Conservation (phyloP, 2,329 filamentous ascomycete genomes). For the Colletotrichum sp. region DNA sequence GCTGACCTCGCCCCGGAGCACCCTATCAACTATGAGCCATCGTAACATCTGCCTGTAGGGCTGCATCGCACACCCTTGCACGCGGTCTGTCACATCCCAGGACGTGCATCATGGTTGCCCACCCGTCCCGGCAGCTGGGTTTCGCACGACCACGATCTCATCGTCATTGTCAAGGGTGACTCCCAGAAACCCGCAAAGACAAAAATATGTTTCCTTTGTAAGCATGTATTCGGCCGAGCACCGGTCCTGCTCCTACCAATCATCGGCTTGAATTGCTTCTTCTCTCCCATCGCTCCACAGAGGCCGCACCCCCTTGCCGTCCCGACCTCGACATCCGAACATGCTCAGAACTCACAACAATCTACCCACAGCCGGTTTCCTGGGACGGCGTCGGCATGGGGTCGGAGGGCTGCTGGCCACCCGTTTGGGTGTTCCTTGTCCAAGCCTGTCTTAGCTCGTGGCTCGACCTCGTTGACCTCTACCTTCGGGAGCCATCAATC, state of each 20-base stretch:
- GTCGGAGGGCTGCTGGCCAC: neutral
- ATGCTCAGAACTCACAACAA: neutral
- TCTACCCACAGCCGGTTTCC: neutral
- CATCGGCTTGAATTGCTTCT: neutral
- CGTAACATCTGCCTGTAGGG: neutral
- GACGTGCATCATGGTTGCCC: neutral
- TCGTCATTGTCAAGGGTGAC: constrained; percentile 3
- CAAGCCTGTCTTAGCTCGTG: neutral
- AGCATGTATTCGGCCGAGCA: neutral
- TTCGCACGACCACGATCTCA: neutral
- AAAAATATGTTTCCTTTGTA: constrained; percentile 20
- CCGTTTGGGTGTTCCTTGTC: neutral
- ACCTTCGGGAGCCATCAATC: constrained; percentile 1
- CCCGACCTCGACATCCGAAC: neutral
- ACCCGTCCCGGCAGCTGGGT: constrained; percentile 2
- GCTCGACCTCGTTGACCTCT: neutral
- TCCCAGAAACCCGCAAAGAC: neutral
- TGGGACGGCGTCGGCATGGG: neutral
- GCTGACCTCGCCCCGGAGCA: neutral
- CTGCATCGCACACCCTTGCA: neutral
- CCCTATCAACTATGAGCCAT: neutral
- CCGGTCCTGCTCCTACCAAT: neutral
- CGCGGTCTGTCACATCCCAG: neutral
- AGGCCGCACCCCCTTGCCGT: neutral
- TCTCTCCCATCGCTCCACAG: neutral